These are phyloP conservation scores for Mortierella hygrophila DNA, from an alignment of 192 early-diverging fungal genomes.

Conservation along the genomic window DNA sequence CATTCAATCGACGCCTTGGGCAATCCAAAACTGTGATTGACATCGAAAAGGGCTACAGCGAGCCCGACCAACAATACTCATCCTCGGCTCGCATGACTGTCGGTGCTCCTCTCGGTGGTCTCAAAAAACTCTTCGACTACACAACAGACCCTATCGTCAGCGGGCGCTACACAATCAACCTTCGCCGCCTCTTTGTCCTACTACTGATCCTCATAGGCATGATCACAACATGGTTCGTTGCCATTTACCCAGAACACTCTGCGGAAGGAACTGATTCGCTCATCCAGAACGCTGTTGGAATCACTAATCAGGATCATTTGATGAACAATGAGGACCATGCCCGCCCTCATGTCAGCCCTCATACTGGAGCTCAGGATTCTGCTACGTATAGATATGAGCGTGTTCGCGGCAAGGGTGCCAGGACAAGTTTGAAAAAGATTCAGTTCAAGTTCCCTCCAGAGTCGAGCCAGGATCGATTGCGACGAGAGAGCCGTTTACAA, in stretches of 20 bases:
- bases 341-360: slow-evolving; percentile 1
- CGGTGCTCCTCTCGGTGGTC: slow-evolving; percentile 15
- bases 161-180: slow-evolving; percentile 50
- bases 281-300: neutral
- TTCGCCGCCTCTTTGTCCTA: slow-evolving; percentile 39
- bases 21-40: too few species aligned
- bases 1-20: too few species aligned
- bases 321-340: too few species aligned
- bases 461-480: slow-evolving; percentile 17
- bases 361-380: neutral
- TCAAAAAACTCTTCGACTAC: slow-evolving; percentile 28
- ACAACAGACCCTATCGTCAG: slow-evolving; percentile 37
- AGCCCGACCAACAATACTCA: too few species aligned
- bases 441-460: slow-evolving; percentile 38
- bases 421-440: slow-evolving; percentile 33
- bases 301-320: neutral
- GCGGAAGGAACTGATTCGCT: neutral
- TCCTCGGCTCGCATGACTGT: too few species aligned
- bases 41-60: too few species aligned
- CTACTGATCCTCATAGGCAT: slow-evolving; percentile 22
- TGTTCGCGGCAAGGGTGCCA: slow-evolving; percentile 35
- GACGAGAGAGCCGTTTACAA: slow-evolving; percentile 54
- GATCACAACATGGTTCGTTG: slow-evolving; percentile 28
- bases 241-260: neutral
- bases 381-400: slow-evolving; percentile 29